Evolutionary conservation across 2,329 filamentous ascomycete genomes (phyloP), one percentile per base, ranked within the genome.

Genomic region (Decorospora gaudefroyi): DNA sequence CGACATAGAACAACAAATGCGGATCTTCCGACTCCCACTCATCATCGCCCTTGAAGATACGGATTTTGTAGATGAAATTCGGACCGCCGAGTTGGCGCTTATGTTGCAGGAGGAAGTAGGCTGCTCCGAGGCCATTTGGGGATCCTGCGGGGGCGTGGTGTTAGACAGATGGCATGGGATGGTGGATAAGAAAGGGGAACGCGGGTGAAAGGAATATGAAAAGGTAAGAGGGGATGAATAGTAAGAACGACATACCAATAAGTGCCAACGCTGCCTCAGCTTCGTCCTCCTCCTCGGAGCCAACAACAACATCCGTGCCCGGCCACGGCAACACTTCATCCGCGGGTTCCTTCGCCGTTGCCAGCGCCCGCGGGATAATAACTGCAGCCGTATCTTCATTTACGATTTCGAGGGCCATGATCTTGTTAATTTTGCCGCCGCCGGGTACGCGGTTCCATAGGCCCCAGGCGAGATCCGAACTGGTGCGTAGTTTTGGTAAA

Each of bases 41-140:
- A 6, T 25, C 9, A 5, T 47, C 42, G n/a, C 25, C 26, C 25
- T 15, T 38, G 15, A 36, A 46, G 2, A 48, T 34, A 12, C 23
- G 45, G 9, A 47, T 38, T 11, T 53, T 55, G 17, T 19, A 42
- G 11, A 55, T 48, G 18, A 39, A 36, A 19, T 48, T 53, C 23
- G 26, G 25, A 3, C 42, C 40, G n/a, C 46, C 49, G 5, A 53
- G 46, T 12, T 53, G 49, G 6, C 30, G 28, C 6, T 51, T 46
- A 9, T 50, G 52, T 18, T 55, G 52, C 1, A 50, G 39, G 6
- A 55, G 29, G 8, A 55, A 53, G 30, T 53, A 50, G 4, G 27
- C 52, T 3, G 49, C 45, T 6, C 36, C 49, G 3, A 55, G 22
- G 4, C 40, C 46, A 6, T 55, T 55, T 2, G 49, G 31, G 4